These are phyloP conservation scores for Acacia pycnantha DNA, from an alignment of 331 rosid species.

Conservation along the genomic window DNA sequence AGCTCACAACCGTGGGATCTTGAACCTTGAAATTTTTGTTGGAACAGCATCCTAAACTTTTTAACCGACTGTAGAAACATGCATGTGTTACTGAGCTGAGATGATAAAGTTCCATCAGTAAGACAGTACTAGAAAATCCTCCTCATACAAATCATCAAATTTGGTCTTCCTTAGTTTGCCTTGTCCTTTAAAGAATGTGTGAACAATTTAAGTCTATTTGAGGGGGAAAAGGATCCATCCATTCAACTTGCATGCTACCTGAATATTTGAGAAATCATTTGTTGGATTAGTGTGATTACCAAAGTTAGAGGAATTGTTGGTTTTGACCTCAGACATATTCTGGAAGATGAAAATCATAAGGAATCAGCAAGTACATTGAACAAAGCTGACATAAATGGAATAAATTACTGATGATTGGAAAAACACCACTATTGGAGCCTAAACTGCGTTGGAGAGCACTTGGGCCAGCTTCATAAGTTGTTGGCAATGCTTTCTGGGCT, in stretches of 20 bases:
- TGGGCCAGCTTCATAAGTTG: not conserved
- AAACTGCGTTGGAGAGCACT: not conserved
- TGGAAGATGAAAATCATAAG: not conserved
- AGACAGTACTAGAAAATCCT: not conserved
- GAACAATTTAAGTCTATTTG: not conserved
- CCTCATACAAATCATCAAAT: not conserved
- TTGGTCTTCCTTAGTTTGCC: not conserved
- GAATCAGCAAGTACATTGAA: not conserved
- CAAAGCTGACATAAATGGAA: not conserved
- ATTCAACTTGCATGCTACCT: not conserved
- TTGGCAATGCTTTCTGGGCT: not conserved
- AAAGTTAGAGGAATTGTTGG: not conserved
- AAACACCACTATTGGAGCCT: not conserved
- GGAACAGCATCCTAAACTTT: not conserved
- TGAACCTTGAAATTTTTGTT: not conserved
- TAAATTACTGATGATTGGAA: not conserved
- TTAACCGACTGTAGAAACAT: not conserved
- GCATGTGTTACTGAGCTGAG: not conserved
- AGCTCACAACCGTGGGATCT: not conserved
- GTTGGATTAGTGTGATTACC: not conserved
- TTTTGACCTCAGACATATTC: not conserved
- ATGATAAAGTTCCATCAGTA: not conserved
- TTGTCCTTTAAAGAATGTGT: not conserved
- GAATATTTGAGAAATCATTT: not conserved
- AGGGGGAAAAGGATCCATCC: not conserved